Base-by-base conservation (phyloP, 2,329 filamentous ascomycete species). In the Cercospora sp. region DNA sequence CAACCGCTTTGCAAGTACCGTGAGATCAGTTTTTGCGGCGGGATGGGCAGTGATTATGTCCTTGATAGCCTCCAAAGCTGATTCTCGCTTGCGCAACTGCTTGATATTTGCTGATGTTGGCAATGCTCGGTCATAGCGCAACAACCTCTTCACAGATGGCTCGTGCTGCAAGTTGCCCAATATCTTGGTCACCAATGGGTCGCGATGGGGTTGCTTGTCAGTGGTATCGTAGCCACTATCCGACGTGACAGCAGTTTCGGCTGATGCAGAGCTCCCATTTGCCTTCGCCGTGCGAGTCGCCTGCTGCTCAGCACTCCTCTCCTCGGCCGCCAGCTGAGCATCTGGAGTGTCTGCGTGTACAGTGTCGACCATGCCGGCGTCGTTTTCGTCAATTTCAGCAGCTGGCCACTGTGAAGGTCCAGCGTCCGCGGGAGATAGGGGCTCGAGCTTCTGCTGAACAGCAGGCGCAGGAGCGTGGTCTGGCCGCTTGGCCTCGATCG, bases 131-230 rank as follows among this genome's bases (percentile, higher is more conserved):
- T 63, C 30, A 26, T 63, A 51, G n/a, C 55, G 63, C 13, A 70
- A 48, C 10, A 70, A 28, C 33, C 61, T 36, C 60, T 66, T 57
- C 13, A 66, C 68, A 12, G 66, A 42, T 10, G 66, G 60, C 57
- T 65, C 68, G 45, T 66, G 68, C 28, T 66, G 66, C 16, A 70
- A 57, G 20, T 68, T 60, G 48, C 68, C 68, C 13, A 70, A 53
- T 16, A 70, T 67, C 16, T 63, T 51, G n/a, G 36, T 65, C n/a
- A 68, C 67, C 20, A 68, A 31, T 12, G 67, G 67, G 58, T 65
- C 67, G 13, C 28, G 63, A 40, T 68, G 67, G 12, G 51, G 51
- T 53, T 57, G 61, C 31, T 40, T 63, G 45, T 63, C 61, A 9
- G 48, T 48, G 18, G 60, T 64, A 53, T 40, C 42, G 36, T 67